These are phyloP conservation scores for Chalara sp. DNA, from an alignment of 2,329 filamentous ascomycete genomes.

Conservation along the genomic window DNA sequence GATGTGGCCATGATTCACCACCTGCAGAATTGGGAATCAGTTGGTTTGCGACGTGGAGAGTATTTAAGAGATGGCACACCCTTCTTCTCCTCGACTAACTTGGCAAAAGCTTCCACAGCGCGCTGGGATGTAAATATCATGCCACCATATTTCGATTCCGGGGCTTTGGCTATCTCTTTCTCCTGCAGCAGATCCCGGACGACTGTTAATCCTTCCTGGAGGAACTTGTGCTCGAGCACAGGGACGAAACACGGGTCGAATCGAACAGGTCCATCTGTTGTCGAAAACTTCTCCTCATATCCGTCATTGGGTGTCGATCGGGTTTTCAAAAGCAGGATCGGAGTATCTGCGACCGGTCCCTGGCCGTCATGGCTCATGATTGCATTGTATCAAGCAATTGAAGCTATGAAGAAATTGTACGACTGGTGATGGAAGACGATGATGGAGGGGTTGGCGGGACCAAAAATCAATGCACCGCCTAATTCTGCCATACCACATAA, in stretches of 20 bases:
- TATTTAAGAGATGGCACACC: constrained; percentile 12
- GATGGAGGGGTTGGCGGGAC: background rate
- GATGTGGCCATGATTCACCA: constrained; percentile 39
- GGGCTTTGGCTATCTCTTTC: constrained; percentile 32
- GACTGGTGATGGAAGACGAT: constrained; percentile 1
- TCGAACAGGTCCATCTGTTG: constrained; percentile 30
- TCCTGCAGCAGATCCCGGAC: constrained; percentile 44
- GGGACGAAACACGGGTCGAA: constrained; percentile 69
- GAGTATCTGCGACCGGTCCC: constrained; percentile 28
- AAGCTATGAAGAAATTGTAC: too few species aligned
- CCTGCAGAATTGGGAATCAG: constrained; percentile 8
- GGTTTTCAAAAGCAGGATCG: constrained; percentile 72
- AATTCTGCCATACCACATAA: too few species aligned
- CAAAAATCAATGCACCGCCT: background rate
- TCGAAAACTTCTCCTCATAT: constrained; percentile 62
- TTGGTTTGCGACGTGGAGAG: background rate
- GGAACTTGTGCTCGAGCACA: constrained; percentile 66
- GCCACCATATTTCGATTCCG: constrained; percentile 55
- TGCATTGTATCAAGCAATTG: background rate
- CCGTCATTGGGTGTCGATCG: constrained; percentile 64
- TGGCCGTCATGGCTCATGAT: constrained; percentile 11
- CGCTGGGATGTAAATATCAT: constrained; percentile 80
- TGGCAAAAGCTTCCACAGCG: constrained; percentile 71
- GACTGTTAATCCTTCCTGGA: constrained; percentile 47
- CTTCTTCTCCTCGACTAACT: constrained; percentile 46